Evolutionary conservation across 139 green algal species (phyloP), one percentile per base, ranked within the genome.

Genomic region (Coccomyxa sp.): DNA sequence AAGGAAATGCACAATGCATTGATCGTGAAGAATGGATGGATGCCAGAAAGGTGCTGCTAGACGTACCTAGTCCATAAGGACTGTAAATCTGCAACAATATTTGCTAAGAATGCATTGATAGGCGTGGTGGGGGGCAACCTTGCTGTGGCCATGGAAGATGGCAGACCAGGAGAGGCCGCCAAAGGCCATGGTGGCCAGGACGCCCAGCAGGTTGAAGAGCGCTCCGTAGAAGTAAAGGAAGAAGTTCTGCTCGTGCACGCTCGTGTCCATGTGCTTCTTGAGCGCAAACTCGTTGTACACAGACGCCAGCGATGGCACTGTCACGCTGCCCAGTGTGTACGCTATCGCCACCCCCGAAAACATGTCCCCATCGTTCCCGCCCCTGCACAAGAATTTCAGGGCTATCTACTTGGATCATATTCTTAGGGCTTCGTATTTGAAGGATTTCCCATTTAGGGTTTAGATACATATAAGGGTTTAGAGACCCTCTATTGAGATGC

Each of bases 231-330:
- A 97, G 91, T 99, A 99, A 13, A 99, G 90, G 89, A 98, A 98
- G 88, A 99, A 97, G 91, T 98, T 99, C 89, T 96, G 95, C 76
- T 98, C 86, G 86, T 98, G 92, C 60, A 99, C 95, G 81, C 87
- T 95, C 0, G 96, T 98, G 75, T 98, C 95, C 94, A 98, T 98
- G 87, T 99, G 92, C 85, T 92, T 94, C 90, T 99, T 99, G 57
- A 99, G 88, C 28, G 95, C 94, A 84, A 96, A 93, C 85, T 98
- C 96, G 85, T 99, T 99, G 85, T 97, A 98, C 28, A 99, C 96
- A 27, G 86, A 94, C 9, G 96, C 96, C 23, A 95, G 86, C 13
- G 93, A 95, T 31, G 96, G 96, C 31, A 99, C 91, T 0, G 94
- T 98, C 15, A 99, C 91, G 63, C 85, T 91, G 80, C 90, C 92